A percentile compares a stretch with the other conserved stretches of the same genome.
Conservation (phyloP, 2,329 filamentous ascomycete genomes). For the Tolypocladium tropicale region DNA sequence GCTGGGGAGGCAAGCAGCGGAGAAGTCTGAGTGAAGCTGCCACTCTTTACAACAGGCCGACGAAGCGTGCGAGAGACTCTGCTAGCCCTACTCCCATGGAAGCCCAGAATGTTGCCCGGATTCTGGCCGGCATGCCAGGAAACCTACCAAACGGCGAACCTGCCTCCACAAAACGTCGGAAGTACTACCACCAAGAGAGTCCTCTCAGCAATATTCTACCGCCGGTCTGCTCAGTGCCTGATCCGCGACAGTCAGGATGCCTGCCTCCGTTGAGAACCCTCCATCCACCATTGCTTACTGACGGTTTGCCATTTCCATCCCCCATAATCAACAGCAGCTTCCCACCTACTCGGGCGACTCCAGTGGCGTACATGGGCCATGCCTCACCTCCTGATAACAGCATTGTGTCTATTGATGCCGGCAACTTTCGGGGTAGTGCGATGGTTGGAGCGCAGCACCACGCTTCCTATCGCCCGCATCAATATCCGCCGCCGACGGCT, state of each 20-base stretch:
- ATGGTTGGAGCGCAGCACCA: not conserved
- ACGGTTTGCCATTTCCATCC: not conserved
- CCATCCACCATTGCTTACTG: not conserved
- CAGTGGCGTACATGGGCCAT: not conserved
- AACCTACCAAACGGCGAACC: not conserved
- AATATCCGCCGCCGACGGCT: no score
- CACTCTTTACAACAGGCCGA: not conserved
- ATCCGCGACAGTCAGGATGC: not conserved
- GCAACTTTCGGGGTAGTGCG: not conserved
- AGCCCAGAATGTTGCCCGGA: not conserved
- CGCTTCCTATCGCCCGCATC: not conserved
- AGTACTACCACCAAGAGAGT: not conserved
- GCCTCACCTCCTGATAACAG: not conserved
- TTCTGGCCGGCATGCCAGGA: conserved; percentile 1
- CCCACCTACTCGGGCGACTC: not conserved
- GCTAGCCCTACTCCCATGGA: not conserved
- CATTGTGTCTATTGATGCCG: no score
- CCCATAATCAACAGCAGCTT: not conserved
- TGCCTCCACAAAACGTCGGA: not conserved
- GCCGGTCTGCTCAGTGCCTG: not conserved
- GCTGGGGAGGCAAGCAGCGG: not conserved
- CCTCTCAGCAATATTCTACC: not conserved
- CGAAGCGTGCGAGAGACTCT: not conserved
- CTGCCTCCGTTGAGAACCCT: conserved; percentile 1
- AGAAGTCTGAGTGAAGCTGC: not conserved